Evolutionary conservation across 2,329 filamentous ascomycete species (phyloP).

Genomic region (Fusarium caatingaense): DNA sequence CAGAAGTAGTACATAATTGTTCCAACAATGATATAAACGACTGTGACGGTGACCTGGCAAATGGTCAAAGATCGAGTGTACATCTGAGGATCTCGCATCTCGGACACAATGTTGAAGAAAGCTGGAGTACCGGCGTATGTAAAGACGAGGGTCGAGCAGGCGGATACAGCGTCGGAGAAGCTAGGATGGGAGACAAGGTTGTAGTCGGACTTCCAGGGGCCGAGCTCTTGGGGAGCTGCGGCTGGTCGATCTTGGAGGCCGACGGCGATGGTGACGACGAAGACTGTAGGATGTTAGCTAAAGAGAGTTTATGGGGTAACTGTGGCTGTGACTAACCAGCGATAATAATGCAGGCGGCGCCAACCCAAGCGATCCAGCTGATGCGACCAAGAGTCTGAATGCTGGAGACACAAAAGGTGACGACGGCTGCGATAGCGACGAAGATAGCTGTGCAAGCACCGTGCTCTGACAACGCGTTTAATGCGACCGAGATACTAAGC

Average conservation of each 20-base stretch:
- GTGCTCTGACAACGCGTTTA: constrained; percentile 55
- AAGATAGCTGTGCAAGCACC: constrained; percentile 55
- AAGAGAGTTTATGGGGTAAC: fast-evolving
- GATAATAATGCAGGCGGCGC: constrained; percentile 18
- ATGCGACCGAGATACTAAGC: constrained; percentile 51
- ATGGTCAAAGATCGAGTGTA: constrained; percentile 46
- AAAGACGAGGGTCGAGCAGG: constrained; percentile 52
- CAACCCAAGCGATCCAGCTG: constrained; percentile 49
- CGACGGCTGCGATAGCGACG: constrained; percentile 51
- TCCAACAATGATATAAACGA: constrained; percentile 50
- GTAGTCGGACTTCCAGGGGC: constrained; percentile 47
- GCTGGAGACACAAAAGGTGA: constrained; percentile 46
- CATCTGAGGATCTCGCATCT: constrained; percentile 49
- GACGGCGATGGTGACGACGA: constrained; percentile 37
- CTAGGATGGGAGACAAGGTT: constrained; percentile 47
- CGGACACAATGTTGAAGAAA: constrained; percentile 49
- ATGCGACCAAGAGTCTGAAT: constrained; percentile 48
- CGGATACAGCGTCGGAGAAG: constrained; percentile 49
- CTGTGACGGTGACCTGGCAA: constrained; percentile 45
- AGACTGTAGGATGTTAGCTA: constrained; percentile 1
- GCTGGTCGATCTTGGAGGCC: constrained; percentile 35
- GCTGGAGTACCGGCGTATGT: constrained; percentile 53
- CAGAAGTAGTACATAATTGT: constrained; percentile 59
- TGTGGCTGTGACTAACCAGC: constrained; percentile 18
- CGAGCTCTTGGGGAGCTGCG: constrained; percentile 20